Conservation (phyloP, 2,329 filamentous ascomycete species). For the Phialophora chinensis region DNA sequence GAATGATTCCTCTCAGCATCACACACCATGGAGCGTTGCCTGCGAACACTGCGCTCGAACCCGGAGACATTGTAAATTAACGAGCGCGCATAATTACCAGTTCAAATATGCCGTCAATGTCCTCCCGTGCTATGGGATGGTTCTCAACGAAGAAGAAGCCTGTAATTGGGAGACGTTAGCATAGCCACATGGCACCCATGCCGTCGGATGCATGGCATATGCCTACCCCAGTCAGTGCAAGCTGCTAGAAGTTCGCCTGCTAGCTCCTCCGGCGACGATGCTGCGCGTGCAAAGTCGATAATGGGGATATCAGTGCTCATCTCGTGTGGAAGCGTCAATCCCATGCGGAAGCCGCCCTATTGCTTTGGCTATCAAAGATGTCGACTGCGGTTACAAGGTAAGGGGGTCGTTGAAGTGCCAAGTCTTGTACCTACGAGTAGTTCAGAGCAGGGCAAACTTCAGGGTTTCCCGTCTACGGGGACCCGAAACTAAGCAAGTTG, state of each 20-base stretch:
- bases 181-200: slow-evolving; percentile 20
- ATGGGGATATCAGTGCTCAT: slow-evolving; percentile 26
- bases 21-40: background rate
- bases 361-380: background rate
- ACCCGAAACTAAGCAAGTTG: background rate
- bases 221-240: slow-evolving; percentile 29
- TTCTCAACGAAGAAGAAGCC: slow-evolving; percentile 69
- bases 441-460: too few relatives aligned
- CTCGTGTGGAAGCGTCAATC: background rate
- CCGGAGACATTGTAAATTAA: background rate
- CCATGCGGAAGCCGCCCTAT: background rate
- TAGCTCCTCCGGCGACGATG: slow-evolving; percentile 22
- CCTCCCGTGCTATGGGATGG: slow-evolving; percentile 62
- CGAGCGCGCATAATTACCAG: slow-evolving; percentile 47
- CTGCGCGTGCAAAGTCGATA: slow-evolving; percentile 21
- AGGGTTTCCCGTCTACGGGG: background rate
- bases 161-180: slow-evolving; percentile 11
- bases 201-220: background rate
- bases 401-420: background rate
- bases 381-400: background rate
- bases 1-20: background rate
- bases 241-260: slow-evolving; percentile 21
- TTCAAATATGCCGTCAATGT: slow-evolving; percentile 65
- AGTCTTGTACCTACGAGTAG: too few relatives aligned
- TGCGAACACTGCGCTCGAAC: background rate